Conservation (phyloP, 1,284 basidiomycete genomes). For the Volvariella volvacea region DNA sequence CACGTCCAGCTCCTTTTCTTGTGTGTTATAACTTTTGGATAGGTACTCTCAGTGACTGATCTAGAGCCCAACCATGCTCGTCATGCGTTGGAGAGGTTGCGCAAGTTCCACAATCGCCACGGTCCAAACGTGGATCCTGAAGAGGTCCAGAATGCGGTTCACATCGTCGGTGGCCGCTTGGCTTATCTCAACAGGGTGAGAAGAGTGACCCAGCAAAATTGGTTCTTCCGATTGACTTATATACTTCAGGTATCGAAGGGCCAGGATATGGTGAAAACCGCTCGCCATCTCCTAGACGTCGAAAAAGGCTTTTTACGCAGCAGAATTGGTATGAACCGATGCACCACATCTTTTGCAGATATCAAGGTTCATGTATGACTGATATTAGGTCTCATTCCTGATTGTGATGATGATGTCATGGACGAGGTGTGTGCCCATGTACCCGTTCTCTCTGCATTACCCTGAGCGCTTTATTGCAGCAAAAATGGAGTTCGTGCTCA, state of each 20-base stretch:
- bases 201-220: not conserved
- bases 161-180: conserved; percentile 70
- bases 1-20: conserved; percentile 1
- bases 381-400: conserved; percentile 47
- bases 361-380: not conserved
- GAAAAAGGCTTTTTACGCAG: conserved; percentile 77
- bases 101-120: conserved; percentile 25
- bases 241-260: conserved; percentile 36
- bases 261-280: conserved; percentile 56
- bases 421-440: conserved; percentile 47
- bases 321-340: conserved; percentile 51
- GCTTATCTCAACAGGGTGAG: conserved; percentile 63
- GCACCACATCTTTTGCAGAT: conserved; percentile 3
- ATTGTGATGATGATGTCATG: conserved; percentile 86
- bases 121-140: conserved; percentile 27
- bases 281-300: conserved; percentile 53
- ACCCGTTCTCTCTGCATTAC: not conserved
- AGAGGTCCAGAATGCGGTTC: conserved; percentile 43
- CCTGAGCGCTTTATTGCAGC: conserved; percentile 23
- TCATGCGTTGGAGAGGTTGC: conserved; percentile 53
- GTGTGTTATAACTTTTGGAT: conserved; percentile 7
- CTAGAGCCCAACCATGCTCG: conserved; percentile 58
- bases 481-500: conserved; percentile 80
- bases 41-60: conserved; percentile 73
- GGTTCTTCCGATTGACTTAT: not conserved